phyloP scores from a whole-genome alignment of 75 land plant species.

The Pseudotsuga menziesii region DNA sequence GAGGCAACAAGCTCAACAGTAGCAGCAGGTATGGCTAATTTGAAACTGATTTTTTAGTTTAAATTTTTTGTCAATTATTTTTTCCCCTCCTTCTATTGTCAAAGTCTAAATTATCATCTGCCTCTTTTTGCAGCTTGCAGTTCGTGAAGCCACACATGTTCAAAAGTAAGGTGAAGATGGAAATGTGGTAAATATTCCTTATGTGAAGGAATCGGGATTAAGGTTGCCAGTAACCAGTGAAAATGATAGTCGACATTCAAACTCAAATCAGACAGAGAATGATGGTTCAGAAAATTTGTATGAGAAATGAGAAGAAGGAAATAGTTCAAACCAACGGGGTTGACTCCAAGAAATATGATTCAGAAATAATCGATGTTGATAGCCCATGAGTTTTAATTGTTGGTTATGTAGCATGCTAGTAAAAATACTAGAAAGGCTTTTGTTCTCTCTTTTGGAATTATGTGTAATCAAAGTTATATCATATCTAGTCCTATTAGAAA shows the following conservation, averaged over 20 bases:
- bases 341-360: slow-evolving; percentile 3
- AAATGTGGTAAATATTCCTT: too few relatives aligned
- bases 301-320: background rate
- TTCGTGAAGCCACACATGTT: background rate
- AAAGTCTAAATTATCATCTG: background rate
- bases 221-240: background rate
- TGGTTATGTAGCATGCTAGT: slow-evolving; percentile 4
- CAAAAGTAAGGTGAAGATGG: background rate
- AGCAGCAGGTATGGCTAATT: too few relatives aligned
- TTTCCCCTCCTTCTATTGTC: background rate
- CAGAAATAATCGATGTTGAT: background rate
- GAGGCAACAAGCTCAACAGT: too few relatives aligned
- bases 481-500: background rate
- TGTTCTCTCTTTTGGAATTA: too few relatives aligned
- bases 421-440: too few relatives aligned
- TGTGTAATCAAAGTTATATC: too few relatives aligned
- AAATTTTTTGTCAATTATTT: background rate
- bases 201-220: background rate
- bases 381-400: slow-evolving; percentile 1
- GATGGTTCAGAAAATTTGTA: background rate
- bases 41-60: background rate
- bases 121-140: slow-evolving; percentile 1
- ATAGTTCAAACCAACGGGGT: background rate
- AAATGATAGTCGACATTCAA: background rate
- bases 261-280: background rate